Conservation (phyloP, 805 yeast genomes). For the Kluyveromyces siamensis region DNA sequence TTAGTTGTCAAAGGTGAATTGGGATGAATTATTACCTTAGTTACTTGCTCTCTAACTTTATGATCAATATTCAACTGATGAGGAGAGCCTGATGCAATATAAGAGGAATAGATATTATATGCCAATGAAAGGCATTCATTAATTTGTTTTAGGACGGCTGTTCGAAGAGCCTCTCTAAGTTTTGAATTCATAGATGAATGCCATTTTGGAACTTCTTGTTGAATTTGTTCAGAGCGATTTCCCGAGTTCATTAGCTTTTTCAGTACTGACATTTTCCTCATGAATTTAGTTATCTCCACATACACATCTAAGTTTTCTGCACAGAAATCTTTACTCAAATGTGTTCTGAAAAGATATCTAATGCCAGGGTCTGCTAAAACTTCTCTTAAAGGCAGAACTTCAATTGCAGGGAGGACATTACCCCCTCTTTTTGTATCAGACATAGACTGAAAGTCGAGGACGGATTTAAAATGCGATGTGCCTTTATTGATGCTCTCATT, state of each 20-base stretch:
- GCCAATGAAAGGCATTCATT: slow-evolving; percentile 52
- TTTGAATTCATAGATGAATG: slow-evolving; percentile 13
- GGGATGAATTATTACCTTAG: slow-evolving; percentile 32
- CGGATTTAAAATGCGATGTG: neutral
- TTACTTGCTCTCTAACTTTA: slow-evolving; percentile 36
- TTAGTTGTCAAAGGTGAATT: slow-evolving; percentile 19
- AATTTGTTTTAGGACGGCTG: slow-evolving; percentile 36
- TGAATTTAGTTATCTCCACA: slow-evolving; percentile 45
- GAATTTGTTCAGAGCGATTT: slow-evolving; percentile 6
- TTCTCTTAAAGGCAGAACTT: slow-evolving; percentile 23
- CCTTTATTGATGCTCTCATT: neutral
- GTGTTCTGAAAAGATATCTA: slow-evolving; percentile 56
- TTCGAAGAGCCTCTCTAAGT: slow-evolving; percentile 25
- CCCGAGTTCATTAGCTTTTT: slow-evolving; percentile 31
- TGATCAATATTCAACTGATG: slow-evolving; percentile 63
- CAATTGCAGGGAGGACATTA: neutral
- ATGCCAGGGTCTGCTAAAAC: slow-evolving; percentile 68
- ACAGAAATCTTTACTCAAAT: slow-evolving; percentile 55
- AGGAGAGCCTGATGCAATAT: slow-evolving; percentile 57
- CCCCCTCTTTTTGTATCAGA: neutral
- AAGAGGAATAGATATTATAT: slow-evolving; percentile 57
- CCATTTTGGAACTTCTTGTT: slow-evolving; percentile 8
- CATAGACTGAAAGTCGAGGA: neutral
- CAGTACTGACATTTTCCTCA: slow-evolving; percentile 36
- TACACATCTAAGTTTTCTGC: slow-evolving; percentile 72